A percentile compares a stretch with the other conserved stretches of the same genome.
phyloP scores from a whole-genome alignment of 805 yeast genomes.

The Metschnikowia bowlesiae region DNA sequence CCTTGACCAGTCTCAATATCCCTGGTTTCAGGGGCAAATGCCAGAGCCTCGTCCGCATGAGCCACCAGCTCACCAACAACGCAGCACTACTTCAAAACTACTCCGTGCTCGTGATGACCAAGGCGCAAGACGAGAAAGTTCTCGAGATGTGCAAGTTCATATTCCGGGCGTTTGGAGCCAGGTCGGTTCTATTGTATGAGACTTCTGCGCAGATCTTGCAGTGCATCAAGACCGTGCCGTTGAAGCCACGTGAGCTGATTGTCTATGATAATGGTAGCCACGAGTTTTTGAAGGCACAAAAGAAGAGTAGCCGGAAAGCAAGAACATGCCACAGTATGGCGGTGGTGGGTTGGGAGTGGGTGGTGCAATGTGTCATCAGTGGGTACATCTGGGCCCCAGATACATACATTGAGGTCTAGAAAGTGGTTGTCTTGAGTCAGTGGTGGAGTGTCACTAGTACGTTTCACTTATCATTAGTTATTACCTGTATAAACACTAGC shows the following conservation, averaged over 20 bases:
- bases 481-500: neutral
- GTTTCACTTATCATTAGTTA: neutral
- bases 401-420: conserved; percentile 5
- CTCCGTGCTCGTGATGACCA: conserved; percentile 33
- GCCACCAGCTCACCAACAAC: conserved; percentile 43
- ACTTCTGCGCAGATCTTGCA: neutral
- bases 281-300: conserved; percentile 6
- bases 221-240: neutral
- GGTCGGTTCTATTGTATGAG: conserved; percentile 13
- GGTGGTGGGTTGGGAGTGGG: conserved; percentile 60
- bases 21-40: conserved; percentile 38
- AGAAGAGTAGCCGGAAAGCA: neutral
- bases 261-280: conserved; percentile 26
- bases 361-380: conserved; percentile 56
- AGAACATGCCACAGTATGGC: conserved; percentile 12
- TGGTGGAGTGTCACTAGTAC: too few species aligned
- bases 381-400: conserved; percentile 29
- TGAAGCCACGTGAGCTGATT: conserved; percentile 10
- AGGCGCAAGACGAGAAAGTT: conserved; percentile 26
- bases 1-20: conserved; percentile 48
- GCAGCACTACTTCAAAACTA: conserved; percentile 26
- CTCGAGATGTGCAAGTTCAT: conserved; percentile 39
- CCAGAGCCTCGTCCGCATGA: conserved; percentile 25
- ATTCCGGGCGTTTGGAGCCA: conserved; percentile 45
- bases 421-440: too few species aligned